Conservation (phyloP, 208 protist genomes). For the Leishmania amazonensis region DNA sequence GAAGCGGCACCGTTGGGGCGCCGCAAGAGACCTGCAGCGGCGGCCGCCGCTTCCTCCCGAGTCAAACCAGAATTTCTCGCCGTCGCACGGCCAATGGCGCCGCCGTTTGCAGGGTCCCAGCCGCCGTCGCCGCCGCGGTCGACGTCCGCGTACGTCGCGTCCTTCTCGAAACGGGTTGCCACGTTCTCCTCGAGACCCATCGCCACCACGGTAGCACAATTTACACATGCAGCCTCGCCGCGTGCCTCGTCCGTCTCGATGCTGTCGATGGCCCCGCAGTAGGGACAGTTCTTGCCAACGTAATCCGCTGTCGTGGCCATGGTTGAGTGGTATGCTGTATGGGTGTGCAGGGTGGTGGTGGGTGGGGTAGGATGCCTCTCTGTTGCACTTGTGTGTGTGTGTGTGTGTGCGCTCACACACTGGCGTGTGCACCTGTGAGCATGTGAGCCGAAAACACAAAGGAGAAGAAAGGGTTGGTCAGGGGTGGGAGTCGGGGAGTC, state of each 20-base stretch:
- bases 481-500: no score
- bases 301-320: conserved; percentile 77
- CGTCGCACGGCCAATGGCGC: conserved; percentile 16
- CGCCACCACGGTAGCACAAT: conserved; percentile 73
- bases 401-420: background rate
- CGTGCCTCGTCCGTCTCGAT: conserved; percentile 72
- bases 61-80: conserved; percentile 23
- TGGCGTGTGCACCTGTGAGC: background rate
- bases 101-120: conserved; percentile 4
- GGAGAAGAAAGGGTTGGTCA: no score
- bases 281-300: conserved; percentile 73
- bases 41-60: conserved; percentile 38
- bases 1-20: background rate
- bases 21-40: conserved; percentile 35
- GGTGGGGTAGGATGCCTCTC: background rate
- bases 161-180: conserved; percentile 68
- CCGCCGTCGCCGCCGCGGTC: conserved; percentile 43
- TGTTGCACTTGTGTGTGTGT: background rate
- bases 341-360: background rate
- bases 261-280: conserved; percentile 74
- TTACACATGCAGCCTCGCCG: conserved; percentile 81
- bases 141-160: conserved; percentile 72
- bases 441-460: background rate
- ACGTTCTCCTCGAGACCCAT: conserved; percentile 83
- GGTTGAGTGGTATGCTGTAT: background rate